Conservation (phyloP, 164 flowering plant genomes). For the Tetrastigma voinierianum region DNA sequence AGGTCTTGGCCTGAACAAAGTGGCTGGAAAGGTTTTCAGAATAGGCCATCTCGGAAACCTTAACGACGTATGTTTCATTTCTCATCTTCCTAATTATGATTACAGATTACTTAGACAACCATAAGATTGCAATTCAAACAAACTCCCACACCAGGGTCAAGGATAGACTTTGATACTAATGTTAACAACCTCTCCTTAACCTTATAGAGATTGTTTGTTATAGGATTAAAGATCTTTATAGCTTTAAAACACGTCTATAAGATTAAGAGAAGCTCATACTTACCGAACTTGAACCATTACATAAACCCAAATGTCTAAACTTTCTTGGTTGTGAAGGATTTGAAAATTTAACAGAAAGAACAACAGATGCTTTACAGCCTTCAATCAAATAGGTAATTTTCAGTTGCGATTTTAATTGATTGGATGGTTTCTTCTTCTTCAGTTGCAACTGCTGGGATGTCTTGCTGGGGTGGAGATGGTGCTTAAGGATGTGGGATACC, state of each 20-base stretch:
- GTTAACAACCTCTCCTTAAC: too few species aligned
- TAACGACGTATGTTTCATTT: conserved; percentile 61
- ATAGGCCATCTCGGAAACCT: conserved; percentile 97
- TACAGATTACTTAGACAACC: not conserved
- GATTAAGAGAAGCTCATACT: too few species aligned
- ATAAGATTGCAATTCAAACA: not conserved
- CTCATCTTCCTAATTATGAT: not conserved
- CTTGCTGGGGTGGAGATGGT: conserved; percentile 97
- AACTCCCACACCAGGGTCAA: too few species aligned
- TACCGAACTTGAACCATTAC: too few species aligned
- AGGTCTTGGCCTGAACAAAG: conserved; percentile 94
- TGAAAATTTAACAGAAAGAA: not conserved
- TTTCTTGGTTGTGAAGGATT: too few species aligned
- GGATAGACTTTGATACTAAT: too few species aligned
- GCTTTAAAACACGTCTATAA: too few species aligned
- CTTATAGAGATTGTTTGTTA: too few species aligned
- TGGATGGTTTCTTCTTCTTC: conserved; percentile 11
- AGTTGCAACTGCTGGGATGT: conserved; percentile 94
- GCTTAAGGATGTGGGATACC: conserved; percentile 88
- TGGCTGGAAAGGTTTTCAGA: conserved; percentile 97
- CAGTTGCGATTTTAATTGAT: too few species aligned
- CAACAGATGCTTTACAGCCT: not conserved
- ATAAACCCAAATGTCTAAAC: too few species aligned
- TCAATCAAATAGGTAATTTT: not conserved
- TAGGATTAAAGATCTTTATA: too few species aligned